Conservation (phyloP, 495 filamentous ascomycete species). For the Clohesyomyces aquaticus region DNA sequence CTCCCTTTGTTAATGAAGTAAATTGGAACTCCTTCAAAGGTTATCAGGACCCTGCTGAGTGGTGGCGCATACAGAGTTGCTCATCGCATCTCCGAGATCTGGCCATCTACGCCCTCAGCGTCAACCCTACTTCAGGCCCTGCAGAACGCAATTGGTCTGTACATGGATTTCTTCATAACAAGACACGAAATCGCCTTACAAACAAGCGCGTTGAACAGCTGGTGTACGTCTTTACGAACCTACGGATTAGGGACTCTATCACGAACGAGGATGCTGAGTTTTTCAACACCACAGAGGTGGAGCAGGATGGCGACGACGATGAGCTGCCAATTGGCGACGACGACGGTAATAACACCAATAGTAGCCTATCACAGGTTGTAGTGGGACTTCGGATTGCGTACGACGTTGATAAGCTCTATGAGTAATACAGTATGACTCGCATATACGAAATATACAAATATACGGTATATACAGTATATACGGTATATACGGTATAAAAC, state of each 20-base stretch:
- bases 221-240: slow-evolving; percentile 1
- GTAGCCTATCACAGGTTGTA: too few relatives aligned
- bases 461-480: too few relatives aligned
- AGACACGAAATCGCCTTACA: not conserved
- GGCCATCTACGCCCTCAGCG: too few relatives aligned
- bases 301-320: not conserved
- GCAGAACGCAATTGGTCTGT: slow-evolving; percentile 1
- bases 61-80: not conserved
- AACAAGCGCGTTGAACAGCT: not conserved
- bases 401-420: too few relatives aligned
- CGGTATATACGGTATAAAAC: too few relatives aligned
- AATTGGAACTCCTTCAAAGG: not conserved
- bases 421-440: too few relatives aligned
- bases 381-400: too few relatives aligned
- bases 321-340: not conserved
- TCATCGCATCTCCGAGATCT: not conserved
- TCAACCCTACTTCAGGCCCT: not conserved
- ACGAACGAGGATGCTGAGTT: not conserved
- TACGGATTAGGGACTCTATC: not conserved
- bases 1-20: too few relatives aligned
- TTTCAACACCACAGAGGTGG: not conserved
- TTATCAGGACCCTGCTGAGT: not conserved
- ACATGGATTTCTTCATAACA: not conserved
- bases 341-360: too few relatives aligned
- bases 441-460: too few relatives aligned